Evolutionary conservation across 23 red algal genomes (phyloP), one percentile per base, ranked within the genome.

Genomic region (Gracilaria vermiculophylla): DNA sequence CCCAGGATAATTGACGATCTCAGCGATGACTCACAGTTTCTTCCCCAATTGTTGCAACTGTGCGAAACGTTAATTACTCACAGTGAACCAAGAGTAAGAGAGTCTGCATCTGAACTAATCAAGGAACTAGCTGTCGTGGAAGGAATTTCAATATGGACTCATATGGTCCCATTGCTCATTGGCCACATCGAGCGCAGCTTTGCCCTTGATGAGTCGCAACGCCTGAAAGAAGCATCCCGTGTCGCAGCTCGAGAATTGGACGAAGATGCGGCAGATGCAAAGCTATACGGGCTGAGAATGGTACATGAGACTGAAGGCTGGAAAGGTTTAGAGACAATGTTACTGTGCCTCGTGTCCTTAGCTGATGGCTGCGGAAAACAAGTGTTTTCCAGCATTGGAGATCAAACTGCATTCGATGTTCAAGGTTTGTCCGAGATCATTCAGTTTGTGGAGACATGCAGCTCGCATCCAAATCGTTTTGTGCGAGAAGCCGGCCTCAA

Each of bases 231-330:
- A 56, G 90, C 90, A 17, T 64, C 78, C 21, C 90, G 90, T 23
- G 55, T 93, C 25, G 90, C 90, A 4, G 66, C 44, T 42, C 60
- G 69, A 45, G 81, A 84, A 25, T 15, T 83, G 23, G 81, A 78
- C 39, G 53, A 84, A 37, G 31, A 49, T 9, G 79, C 88, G 7
- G 88, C 77, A 10, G 55, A 57, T 11, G 67, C 80, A 36, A 82
- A 82, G 77, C 86, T 64, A 17, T 10, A 84, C 20, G 80, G 80
- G 14, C 39, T 76, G 44, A 49, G 81, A 25, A 86, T 95, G 69
- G 78, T 95, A 12, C 93, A 95, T 42, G 93, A 95, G 80, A 91
- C 93, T 58, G 93, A 95, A 55, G 93, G 93, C 1, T 95, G 93
- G 93, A 78, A 76, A 23, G 83, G 83, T 28, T 73, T 95, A 29